phyloP scores from a whole-genome alignment of 2,329 filamentous ascomycete species.

The Fusarium palustre region DNA sequence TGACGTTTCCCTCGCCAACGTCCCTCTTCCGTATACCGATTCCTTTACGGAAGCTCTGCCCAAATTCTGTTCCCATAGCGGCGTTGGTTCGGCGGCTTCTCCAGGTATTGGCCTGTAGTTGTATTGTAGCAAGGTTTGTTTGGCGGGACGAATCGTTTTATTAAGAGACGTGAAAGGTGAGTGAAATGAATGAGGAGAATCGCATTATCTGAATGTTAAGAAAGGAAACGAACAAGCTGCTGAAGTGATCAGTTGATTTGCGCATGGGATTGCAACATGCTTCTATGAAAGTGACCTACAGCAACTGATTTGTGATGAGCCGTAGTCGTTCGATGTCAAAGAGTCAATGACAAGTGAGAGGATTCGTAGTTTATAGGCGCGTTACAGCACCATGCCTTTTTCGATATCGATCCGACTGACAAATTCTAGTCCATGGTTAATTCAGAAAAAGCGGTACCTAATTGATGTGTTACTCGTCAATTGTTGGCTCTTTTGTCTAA shows the following conservation, averaged over 20 bases:
- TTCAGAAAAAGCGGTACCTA: slow-evolving; percentile 12
- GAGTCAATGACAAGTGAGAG: slow-evolving; percentile 30
- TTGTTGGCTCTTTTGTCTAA: slow-evolving; percentile 32
- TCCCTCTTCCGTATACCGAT: slow-evolving; percentile 42
- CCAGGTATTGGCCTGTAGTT: slow-evolving; percentile 29
- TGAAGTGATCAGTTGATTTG: slow-evolving; percentile 31
- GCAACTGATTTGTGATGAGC: slow-evolving; percentile 15
- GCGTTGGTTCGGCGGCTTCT: slow-evolving; percentile 29
- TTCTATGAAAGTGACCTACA: slow-evolving; percentile 13
- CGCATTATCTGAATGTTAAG: slow-evolving; percentile 42
- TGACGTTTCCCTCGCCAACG: slow-evolving; percentile 34
- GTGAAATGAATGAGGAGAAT: slow-evolving; percentile 44
- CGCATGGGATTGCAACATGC: slow-evolving; percentile 8
- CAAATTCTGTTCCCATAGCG: slow-evolving; percentile 46
- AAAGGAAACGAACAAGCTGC: slow-evolving; percentile 10
- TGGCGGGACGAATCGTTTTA: slow-evolving; percentile 38
- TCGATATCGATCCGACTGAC: slow-evolving; percentile 20
- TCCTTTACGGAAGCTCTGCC: slow-evolving; percentile 38
- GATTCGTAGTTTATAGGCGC: slow-evolving; percentile 22
- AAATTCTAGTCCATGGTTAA: slow-evolving; percentile 35
- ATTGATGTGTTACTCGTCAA: slow-evolving; percentile 39
- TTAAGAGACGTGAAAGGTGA: slow-evolving; percentile 41
- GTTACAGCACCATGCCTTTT: slow-evolving; percentile 18
- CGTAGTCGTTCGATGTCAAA: slow-evolving; percentile 17
- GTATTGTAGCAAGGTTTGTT: slow-evolving; percentile 33